Evolutionary conservation across 2,329 filamentous ascomycete genomes (phyloP), one percentile per base, ranked within the genome.

Genomic region (Hypomyces perniciosus): DNA sequence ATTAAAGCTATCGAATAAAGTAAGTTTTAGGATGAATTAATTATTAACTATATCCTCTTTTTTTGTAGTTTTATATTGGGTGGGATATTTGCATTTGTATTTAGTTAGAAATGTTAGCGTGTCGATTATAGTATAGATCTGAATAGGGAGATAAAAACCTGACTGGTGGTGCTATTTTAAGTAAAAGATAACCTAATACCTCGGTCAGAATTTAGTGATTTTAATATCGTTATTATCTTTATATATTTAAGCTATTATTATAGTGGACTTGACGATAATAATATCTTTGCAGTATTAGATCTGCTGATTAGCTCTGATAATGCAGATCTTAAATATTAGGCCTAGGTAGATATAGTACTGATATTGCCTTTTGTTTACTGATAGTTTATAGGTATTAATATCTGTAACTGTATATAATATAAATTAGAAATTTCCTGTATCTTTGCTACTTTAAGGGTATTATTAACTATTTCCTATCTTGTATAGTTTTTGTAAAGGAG

Each of bases 381-480:
- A 0, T 65, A 71, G 0, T 60, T 83, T 0, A 58, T 62, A 2
- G 73, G 75, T 0, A 69, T 90, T 44, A 89, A 88, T 48, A 57
- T 85, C 0, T 67, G 78, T 1, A 81, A 90, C 57, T 59, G 58
- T 0, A 31, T 58, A 0, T 74, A 80, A 33, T 84, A 77, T 48
- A 58, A 55, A 0, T 40, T 68, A 0, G 47, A 72, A 0, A 49
- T 88, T 88, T 83, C 43, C 77, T 78, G 0, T 54, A 63, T 31
- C 56, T 89, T 0, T 68, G 73, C 0, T 72, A 70, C 51, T 72
- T 76, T 0, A 84, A 83, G 53, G 65, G 62, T 0, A 71, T 70
- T 0, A 73, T 89, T 2, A 79, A 90, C 54, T 89, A 82, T 56
- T 90, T 78, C 59, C 62, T 91, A 0, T 63, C 66, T 0, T 62